Percentiles rank a stretch among this genome's conserved stretches.
These are phyloP conservation scores for Solanum sejunctum DNA, from an alignment of 257 asterid genomes.

Conservation along the genomic window DNA sequence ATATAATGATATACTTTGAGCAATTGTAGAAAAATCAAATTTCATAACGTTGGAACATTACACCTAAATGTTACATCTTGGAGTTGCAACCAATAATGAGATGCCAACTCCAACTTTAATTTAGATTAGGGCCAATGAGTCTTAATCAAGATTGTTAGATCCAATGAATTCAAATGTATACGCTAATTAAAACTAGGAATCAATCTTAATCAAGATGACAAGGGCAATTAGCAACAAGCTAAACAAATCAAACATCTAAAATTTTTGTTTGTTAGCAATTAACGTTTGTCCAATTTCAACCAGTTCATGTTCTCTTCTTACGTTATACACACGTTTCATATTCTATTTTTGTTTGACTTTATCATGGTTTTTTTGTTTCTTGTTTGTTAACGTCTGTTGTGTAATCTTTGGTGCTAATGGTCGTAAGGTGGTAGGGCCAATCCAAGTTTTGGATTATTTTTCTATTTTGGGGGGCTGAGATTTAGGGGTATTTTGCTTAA, in stretches of 20 bases:
- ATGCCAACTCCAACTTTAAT: no score
- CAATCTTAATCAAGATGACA: background rate
- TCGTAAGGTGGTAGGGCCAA: background rate
- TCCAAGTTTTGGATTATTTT: background rate
- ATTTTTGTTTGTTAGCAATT: background rate
- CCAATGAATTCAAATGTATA: background rate
- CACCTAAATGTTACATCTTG: no score
- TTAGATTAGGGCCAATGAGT: no score
- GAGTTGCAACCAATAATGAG: no score
- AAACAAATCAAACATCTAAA: background rate
- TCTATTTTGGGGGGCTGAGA: background rate
- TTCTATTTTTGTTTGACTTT: background rate
- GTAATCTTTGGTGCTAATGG: no score
- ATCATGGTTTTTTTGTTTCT: no score
- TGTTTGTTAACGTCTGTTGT: background rate
- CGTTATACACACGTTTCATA: background rate
- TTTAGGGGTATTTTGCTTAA: background rate
- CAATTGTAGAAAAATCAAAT: no score
- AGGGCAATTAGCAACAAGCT: background rate
- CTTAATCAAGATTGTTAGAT: background rate
- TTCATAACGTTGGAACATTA: no score
- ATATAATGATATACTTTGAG: no score
- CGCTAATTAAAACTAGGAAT: background rate
- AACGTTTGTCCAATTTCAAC: background rate
- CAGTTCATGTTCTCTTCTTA: background rate